Conservation (phyloP, 331 rosid species). For the Malus hybrid region DNA sequence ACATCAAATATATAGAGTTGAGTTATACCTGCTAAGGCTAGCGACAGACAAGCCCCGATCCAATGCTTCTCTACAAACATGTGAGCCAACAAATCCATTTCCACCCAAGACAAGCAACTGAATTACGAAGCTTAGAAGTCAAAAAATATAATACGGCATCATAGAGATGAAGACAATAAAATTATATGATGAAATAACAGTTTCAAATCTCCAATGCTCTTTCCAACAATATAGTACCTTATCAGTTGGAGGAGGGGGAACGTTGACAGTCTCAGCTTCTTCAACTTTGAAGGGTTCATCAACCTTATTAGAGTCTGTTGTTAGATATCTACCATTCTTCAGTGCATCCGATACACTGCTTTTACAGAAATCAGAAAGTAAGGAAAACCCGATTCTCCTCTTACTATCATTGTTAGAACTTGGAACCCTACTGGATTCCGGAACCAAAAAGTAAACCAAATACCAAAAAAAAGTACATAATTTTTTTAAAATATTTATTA, state of each 20-base stretch:
- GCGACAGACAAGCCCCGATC: slow-evolving; percentile 68
- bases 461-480: too few relatives aligned
- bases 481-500: too few relatives aligned
- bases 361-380: slow-evolving; percentile 12
- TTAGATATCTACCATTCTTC: slow-evolving; percentile 41
- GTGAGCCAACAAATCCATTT: slow-evolving; percentile 97
- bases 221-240: slow-evolving; percentile 42
- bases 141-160: background rate
- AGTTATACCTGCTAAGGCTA: slow-evolving; percentile 61
- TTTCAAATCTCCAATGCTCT: background rate
- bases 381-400: background rate
- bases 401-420: background rate
- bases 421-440: too few relatives aligned
- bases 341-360: slow-evolving; percentile 38
- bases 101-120: slow-evolving; percentile 98
- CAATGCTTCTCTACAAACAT: slow-evolving; percentile 74
- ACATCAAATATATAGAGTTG: background rate
- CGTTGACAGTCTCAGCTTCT: slow-evolving; percentile 84
- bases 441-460: too few relatives aligned
- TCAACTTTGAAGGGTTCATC: slow-evolving; percentile 75
- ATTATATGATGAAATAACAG: background rate
- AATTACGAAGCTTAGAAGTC: slow-evolving; percentile 20
- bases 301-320: slow-evolving; percentile 56
- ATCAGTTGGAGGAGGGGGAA: slow-evolving; percentile 80
- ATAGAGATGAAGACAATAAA: slow-evolving; percentile 2